Evolutionary conservation across 1,284 basidiomycete genomes (phyloP).

Genomic region (Apiotrichum siamense): DNA sequence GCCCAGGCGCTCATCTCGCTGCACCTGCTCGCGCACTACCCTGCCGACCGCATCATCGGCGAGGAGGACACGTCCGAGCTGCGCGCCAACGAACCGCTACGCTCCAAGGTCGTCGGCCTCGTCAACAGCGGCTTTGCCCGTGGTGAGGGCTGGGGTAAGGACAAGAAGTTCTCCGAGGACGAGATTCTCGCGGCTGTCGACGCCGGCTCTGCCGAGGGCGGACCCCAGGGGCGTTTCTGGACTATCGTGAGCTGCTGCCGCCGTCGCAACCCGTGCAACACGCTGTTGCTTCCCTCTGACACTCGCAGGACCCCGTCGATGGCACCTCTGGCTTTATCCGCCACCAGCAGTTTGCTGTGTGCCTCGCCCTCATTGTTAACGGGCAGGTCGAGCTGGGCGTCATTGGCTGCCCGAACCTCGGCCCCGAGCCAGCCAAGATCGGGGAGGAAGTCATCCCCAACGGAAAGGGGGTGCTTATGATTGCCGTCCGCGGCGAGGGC

Average conservation of each 20-base stretch:
- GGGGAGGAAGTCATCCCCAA: conserved; percentile 51
- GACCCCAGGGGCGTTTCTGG: conserved; percentile 55
- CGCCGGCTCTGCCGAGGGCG: conserved; percentile 73
- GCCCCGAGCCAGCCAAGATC: conserved; percentile 56
- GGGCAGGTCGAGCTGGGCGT: conserved; percentile 79
- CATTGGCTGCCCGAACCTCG: conserved; percentile 93
- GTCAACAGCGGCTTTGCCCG: conserved; percentile 69
- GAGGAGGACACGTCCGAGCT: conserved; percentile 90
- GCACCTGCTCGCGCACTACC: conserved; percentile 73
- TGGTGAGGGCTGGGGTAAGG: conserved; percentile 39
- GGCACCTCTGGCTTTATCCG: conserved; percentile 67
- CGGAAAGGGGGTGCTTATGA: conserved; percentile 68
- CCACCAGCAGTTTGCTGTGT: conserved; percentile 95
- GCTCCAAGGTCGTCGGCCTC: conserved; percentile 68
- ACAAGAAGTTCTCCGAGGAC: conserved; percentile 36
- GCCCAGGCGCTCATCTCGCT: conserved; percentile 80
- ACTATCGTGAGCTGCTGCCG: conserved; percentile 60
- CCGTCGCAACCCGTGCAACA: too few relatives aligned
- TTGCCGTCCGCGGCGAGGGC: conserved; percentile 75
- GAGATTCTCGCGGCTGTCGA: conserved; percentile 78
- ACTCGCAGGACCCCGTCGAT: conserved; percentile 41
- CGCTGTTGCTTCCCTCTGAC: too few relatives aligned
- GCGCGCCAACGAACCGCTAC: conserved; percentile 54
- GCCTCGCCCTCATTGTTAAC: conserved; percentile 83
- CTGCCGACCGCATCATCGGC: conserved; percentile 81